Conservation (phyloP, 148 eudicot genomes). For the Rhododendron ferrugineum region DNA sequence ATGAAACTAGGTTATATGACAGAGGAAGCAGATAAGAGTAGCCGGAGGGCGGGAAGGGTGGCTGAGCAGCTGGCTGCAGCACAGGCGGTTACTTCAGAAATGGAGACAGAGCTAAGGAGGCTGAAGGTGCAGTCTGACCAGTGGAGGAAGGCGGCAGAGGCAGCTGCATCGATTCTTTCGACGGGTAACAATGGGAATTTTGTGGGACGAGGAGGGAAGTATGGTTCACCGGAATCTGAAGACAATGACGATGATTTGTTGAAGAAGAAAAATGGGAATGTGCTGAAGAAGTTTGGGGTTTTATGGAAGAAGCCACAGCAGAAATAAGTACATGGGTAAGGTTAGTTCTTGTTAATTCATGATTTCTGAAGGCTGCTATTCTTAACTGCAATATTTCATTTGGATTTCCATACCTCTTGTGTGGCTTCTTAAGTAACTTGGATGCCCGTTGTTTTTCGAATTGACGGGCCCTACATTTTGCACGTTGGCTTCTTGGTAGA, state of each 20-base stretch:
- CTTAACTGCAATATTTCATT: not conserved
- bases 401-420: not conserved
- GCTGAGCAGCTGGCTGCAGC: conserved; percentile 67
- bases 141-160: conserved; percentile 98
- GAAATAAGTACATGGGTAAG: conserved; percentile 34
- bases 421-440: not conserved
- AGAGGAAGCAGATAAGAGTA: conserved; percentile 56
- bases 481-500: not conserved
- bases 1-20: conserved; percentile 42
- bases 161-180: conserved; percentile 82
- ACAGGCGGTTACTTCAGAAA: conserved; percentile 45
- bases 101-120: conserved; percentile 81
- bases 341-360: not conserved
- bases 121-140: conserved; percentile 80
- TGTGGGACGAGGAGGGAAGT: conserved; percentile 62
- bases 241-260: conserved; percentile 62
- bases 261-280: conserved; percentile 78
- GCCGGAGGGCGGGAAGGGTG: conserved; percentile 38
- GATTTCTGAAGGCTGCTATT: not conserved
- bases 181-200: conserved; percentile 49
- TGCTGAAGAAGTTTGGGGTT: conserved; percentile 75
- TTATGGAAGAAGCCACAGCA: conserved; percentile 84
- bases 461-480: not conserved
- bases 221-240: conserved; percentile 40
- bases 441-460: not conserved